These are phyloP conservation scores for Auriscalpium vulgare DNA, from an alignment of 768 basidiomycete genomes.

Conservation along the genomic window DNA sequence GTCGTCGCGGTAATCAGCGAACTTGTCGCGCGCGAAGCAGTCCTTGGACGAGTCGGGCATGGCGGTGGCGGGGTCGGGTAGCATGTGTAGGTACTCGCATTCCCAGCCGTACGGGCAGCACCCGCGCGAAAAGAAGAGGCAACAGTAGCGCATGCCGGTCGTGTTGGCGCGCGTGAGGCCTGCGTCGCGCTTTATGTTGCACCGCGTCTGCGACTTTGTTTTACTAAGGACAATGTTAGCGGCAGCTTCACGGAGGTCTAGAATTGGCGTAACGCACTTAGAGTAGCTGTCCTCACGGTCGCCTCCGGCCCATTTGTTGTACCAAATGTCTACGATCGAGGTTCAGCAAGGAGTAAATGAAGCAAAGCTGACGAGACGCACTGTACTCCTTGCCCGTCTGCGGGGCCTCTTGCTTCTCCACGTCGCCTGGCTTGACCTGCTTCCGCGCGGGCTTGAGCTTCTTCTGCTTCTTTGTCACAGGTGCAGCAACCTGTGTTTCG, in stretches of 20 bases:
- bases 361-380: conserved; percentile 31
- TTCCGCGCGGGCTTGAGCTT: conserved; percentile 89
- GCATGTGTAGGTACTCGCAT: conserved; percentile 89
- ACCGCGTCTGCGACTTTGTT: conserved; percentile 89
- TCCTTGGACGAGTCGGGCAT: conserved; percentile 92
- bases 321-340: conserved; percentile 76
- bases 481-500: not conserved
- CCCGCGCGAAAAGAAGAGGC: conserved; percentile 92
- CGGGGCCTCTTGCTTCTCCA: conserved; percentile 79
- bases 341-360: not conserved
- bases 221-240: conserved; percentile 44
- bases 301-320: conserved; percentile 99
- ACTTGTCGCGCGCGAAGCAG: conserved; percentile 95
- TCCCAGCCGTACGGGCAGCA: conserved; percentile 99
- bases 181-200: conserved; percentile 78
- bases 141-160: conserved; percentile 86
- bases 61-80: conserved; percentile 62
- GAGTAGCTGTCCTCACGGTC: conserved; percentile 96
- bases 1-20: conserved; percentile 94
- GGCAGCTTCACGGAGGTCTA: not conserved
- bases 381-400: conserved; percentile 98
- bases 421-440: conserved; percentile 85
- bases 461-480: conserved; percentile 32
- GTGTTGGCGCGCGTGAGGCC: conserved; percentile 95
- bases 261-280: conserved; percentile 48